A percentile compares a stretch with the other conserved stretches of the same genome.
Conservation (phyloP, 139 green algal genomes). For the Chlorella vulgaris region DNA sequence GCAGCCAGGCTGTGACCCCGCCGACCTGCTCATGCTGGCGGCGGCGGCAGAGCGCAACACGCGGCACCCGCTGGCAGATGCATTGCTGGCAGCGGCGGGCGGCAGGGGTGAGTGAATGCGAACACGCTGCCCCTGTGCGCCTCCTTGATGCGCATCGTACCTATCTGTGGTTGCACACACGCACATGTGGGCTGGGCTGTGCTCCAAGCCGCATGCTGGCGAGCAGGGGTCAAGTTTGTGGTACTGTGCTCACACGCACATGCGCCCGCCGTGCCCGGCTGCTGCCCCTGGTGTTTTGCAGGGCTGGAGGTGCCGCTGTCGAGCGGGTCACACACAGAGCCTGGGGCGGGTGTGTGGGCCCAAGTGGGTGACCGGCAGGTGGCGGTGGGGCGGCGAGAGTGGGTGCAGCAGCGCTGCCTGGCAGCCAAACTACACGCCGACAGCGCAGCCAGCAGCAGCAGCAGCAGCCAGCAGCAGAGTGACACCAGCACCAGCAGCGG, state of each 20-base stretch:
- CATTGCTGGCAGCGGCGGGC: conserved; percentile 64
- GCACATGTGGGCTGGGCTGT: no score
- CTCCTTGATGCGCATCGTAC: no score
- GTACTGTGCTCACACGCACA: no score
- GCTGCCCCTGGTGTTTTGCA: conserved; percentile 7
- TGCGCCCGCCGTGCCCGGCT: no score
- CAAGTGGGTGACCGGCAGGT: conserved; percentile 61
- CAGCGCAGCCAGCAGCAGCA: conserved; percentile 13
- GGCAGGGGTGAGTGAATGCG: conserved; percentile 38
- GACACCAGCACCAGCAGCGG: conserved; percentile 10
- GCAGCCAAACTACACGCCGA: neutral
- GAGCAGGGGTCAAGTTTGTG: no score
- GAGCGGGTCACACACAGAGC: conserved; percentile 53
- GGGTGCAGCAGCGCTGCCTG: conserved; percentile 60
- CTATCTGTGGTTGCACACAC: no score
- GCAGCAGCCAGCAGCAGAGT: conserved; percentile 26
- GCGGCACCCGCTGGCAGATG: conserved; percentile 85
- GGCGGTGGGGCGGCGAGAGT: conserved; percentile 72
- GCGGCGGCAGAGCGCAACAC: conserved; percentile 81
- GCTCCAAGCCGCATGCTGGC: no score
- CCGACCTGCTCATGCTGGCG: conserved; percentile 65
- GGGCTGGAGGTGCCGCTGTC: conserved; percentile 40
- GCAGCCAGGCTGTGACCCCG: conserved; percentile 29
- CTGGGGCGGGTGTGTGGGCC: conserved; percentile 65
- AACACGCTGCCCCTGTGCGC: no score